phyloP scores from a whole-genome alignment of 2,329 filamentous ascomycete genomes.

The Zasmidium angulare region DNA sequence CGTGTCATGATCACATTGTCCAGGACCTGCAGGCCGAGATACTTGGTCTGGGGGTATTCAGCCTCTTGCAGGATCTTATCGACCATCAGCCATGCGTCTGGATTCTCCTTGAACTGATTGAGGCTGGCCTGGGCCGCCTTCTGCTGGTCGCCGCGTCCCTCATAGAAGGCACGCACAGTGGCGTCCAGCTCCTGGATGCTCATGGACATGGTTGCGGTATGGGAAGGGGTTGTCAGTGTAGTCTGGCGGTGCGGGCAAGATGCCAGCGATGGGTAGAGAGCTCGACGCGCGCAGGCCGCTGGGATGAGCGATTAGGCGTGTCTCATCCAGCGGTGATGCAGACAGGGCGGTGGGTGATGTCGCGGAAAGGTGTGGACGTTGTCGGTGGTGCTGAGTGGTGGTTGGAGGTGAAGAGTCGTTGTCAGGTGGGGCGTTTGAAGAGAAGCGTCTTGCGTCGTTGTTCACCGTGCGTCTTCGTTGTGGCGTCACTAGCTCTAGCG shows the following conservation, averaged over 20 bases:
- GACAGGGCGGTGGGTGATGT: conserved; percentile 4
- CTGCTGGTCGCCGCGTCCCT: conserved; percentile 94
- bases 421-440: conserved; percentile 4
- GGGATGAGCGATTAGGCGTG: conserved; percentile 21
- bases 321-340: conserved; percentile 27
- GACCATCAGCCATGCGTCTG: conserved; percentile 95
- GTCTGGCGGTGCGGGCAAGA: conserved; percentile 24
- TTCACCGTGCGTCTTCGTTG: not conserved
- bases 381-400: conserved; percentile 5
- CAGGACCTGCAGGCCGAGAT: conserved; percentile 91
- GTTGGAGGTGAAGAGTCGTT: conserved; percentile 5
- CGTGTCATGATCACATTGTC: conserved; percentile 98
- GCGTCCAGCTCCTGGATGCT: conserved; percentile 93
- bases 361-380: conserved; percentile 4
- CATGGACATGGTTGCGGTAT: conserved; percentile 55
- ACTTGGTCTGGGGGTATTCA: conserved; percentile 94
- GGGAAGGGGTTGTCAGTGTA: conserved; percentile 7
- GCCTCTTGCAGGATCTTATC: conserved; percentile 95
- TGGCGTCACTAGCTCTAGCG: not conserved
- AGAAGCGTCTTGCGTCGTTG: conserved; percentile 4
- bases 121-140: conserved; percentile 90
- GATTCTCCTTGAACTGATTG: conserved; percentile 99
- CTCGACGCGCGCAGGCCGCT: conserved; percentile 34
- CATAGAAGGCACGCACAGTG: conserved; percentile 95
- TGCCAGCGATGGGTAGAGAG: conserved; percentile 19